phyloP scores from a whole-genome alignment of 2,329 filamentous ascomycete genomes.

The Ascosphaera apis region DNA sequence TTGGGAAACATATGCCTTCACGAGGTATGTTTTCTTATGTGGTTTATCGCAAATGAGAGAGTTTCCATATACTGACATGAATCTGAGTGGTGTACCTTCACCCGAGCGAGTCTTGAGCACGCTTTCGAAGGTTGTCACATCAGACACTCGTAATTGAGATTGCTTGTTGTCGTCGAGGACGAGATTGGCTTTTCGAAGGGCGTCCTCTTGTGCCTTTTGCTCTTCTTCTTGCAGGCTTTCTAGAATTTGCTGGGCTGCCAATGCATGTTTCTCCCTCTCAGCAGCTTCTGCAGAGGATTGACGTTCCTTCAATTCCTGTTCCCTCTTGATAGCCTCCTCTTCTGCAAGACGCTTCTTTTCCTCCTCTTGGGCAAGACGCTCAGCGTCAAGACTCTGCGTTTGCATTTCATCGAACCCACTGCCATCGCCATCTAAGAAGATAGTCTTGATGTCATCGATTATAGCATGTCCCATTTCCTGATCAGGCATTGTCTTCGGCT shows the following conservation, averaged over 20 bases:
- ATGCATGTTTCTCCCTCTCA: no score
- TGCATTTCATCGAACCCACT: constrained; percentile 52
- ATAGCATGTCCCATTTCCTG: constrained; percentile 44
- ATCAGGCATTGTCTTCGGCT: constrained; percentile 40
- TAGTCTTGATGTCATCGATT: constrained; percentile 36
- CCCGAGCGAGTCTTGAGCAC: no score
- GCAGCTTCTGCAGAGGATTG: no score
- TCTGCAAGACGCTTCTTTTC: constrained; percentile 34
- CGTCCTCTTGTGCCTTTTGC: constrained; percentile 18
- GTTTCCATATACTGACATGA: constrained; percentile 49
- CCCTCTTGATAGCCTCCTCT: no score
- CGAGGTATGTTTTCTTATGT: constrained; percentile 41
- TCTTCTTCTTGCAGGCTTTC: constrained; percentile 29
- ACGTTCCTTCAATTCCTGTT: no score
- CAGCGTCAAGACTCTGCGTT: constrained; percentile 69
- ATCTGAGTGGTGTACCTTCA: constrained; percentile 39
- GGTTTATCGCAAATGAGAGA: constrained; percentile 41
- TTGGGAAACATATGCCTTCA: constrained; percentile 40
- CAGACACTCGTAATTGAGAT: no score
- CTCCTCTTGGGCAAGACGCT: constrained; percentile 63
- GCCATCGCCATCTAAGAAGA: constrained; percentile 68
- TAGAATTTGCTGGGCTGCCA: constrained; percentile 27
- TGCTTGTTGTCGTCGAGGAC: no score
- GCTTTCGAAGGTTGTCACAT: no score
- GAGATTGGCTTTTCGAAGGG: constrained; percentile 16